phyloP scores from a whole-genome alignment of 495 filamentous ascomycete species.

The Darksidea phi region DNA sequence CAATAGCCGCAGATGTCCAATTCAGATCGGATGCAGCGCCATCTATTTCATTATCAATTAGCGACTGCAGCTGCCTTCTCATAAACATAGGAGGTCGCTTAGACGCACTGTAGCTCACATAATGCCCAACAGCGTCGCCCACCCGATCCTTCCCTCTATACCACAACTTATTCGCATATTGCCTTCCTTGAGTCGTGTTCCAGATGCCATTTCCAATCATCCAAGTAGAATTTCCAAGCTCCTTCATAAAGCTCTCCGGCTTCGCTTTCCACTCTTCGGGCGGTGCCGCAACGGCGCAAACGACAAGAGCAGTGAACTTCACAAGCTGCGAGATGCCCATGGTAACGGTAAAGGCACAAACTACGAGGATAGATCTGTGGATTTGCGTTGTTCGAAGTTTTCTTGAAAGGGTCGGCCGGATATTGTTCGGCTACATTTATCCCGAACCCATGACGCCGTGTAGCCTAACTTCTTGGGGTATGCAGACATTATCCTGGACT shows the following conservation, averaged over 20 bases:
- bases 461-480: neutral
- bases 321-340: neutral
- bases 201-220: constrained; percentile 44
- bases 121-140: constrained; percentile 45
- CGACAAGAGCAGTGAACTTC: neutral
- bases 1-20: constrained; percentile 43
- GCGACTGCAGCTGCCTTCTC: neutral
- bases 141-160: constrained; percentile 46
- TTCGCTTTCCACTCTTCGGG: neutral
- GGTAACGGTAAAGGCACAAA: too few species aligned
- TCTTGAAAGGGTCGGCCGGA: neutral
- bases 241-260: constrained; percentile 13
- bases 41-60: constrained; percentile 27
- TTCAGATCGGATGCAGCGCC: constrained; percentile 42
- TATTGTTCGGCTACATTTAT: neutral
- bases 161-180: constrained; percentile 42
- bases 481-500: neutral
- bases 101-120: constrained; percentile 45
- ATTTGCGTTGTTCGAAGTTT: too few species aligned
- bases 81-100: neutral
- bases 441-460: neutral
- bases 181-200: constrained; percentile 40
- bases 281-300: neutral
- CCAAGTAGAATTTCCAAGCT: constrained; percentile 18
- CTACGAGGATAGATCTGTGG: too few species aligned